Base-by-base conservation (phyloP, 2,329 filamentous ascomycete species). In the Aspergillus sp. region DNA sequence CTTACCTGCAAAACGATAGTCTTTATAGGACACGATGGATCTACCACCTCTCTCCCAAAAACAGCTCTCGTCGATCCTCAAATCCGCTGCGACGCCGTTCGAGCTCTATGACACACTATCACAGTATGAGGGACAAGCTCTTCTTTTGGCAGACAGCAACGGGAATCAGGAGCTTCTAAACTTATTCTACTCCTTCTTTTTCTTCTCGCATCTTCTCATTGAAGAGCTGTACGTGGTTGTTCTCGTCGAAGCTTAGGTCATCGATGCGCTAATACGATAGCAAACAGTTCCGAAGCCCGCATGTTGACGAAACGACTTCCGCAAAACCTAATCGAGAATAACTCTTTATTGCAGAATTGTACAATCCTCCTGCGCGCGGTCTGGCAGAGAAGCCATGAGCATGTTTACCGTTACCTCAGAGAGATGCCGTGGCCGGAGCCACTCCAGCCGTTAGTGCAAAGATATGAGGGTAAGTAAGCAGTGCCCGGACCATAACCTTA, bases 221-320 rank as follows among this genome's bases (percentile, higher is more conserved):
- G 60, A 69, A 43, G 60, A 72, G 55, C 59, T 69, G 69, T 72
- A 25, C 56, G 66, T 39, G 7, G 17, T 13, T 19, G 3, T 15
- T 17, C 4, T 12, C 55, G 20, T 37, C 17, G n/a, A 3, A 17
- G 19, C n/a, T 32, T 35, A 47, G 15, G 43, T 22, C 33, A 33
- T 33, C 37, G 17, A 37, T 19, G 19, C 17, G 37, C 37, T 39
- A 20, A 39, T 22, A 39, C 33, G 10, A 41, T 41, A 39, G 30
- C 46, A 49, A 41, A 55, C n/a, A 70, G 68, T 46, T 53, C 60
- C 41, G 69, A 72, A 64, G 68, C 69, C 45, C 69, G 66, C n/a
- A 61, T 66, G 37, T 53, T 70, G 48, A 67, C 61, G 4, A 55
- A 64, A 38, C 61, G 70, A 44, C 60, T 71, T 46, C 70, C 69